These are phyloP conservation scores for Venustampulla echinocandica DNA, from an alignment of 495 filamentous ascomycete genomes.

Conservation along the genomic window DNA sequence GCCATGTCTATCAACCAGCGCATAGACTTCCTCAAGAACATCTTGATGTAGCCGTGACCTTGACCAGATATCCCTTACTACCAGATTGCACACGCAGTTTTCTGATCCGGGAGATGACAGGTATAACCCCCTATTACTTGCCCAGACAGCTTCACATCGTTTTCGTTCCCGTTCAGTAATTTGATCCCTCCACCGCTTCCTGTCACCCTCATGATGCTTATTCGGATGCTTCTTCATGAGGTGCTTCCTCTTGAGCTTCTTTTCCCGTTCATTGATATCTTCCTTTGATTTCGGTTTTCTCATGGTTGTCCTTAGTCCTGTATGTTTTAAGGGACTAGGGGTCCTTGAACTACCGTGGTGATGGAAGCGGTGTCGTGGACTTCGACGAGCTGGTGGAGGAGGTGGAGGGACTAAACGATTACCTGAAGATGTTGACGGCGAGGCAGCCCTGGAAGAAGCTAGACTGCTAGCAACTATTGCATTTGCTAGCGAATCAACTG, in stretches of 20 bases:
- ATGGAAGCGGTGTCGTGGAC: slow-evolving; percentile 26
- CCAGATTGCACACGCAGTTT: slow-evolving; percentile 57
- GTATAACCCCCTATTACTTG: slow-evolving; percentile 73
- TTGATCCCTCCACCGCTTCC: slow-evolving; percentile 73
- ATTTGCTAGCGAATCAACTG: slow-evolving; percentile 41
- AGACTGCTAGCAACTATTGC: slow-evolving; percentile 81
- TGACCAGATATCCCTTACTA: slow-evolving; percentile 80
- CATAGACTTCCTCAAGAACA: slow-evolving; percentile 74
- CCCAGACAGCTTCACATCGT: slow-evolving; percentile 96
- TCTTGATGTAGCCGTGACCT: slow-evolving; percentile 61
- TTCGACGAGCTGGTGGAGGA: slow-evolving; percentile 38
- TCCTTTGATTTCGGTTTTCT: slow-evolving; percentile 47
- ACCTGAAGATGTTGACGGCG: slow-evolving; percentile 35
- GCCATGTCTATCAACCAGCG: slow-evolving; percentile 62
- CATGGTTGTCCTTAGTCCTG: slow-evolving; percentile 60
- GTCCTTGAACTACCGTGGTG: slow-evolving; percentile 36
- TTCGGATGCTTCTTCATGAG: slow-evolving; percentile 43
- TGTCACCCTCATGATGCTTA: slow-evolving; percentile 80
- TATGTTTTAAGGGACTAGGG: slow-evolving; percentile 41
- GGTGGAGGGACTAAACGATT: slow-evolving; percentile 21
- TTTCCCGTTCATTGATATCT: slow-evolving; percentile 48
- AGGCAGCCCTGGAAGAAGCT: slow-evolving; percentile 58
- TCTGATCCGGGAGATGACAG: slow-evolving; percentile 2
- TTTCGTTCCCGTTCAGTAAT: slow-evolving; percentile 72
- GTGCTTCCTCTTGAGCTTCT: slow-evolving; percentile 10